Conservation (phyloP, 2,329 filamentous ascomycete genomes). For the Stagonosporopsis chrysanthemi region DNA sequence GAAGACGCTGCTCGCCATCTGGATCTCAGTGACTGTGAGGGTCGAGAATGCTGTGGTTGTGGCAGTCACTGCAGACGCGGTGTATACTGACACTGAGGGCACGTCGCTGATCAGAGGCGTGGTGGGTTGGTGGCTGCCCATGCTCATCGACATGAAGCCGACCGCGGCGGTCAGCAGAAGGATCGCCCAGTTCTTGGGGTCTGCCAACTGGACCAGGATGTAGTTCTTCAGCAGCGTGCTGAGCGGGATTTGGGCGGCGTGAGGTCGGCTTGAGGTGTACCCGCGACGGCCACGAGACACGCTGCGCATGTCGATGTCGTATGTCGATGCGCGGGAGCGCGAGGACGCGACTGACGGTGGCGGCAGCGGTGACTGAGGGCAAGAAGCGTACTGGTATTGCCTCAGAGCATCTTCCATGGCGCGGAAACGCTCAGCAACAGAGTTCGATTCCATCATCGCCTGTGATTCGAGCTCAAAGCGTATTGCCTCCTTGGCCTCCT, state of each 20-base stretch:
- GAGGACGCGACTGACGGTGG: slow-evolving; percentile 12
- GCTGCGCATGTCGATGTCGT: slow-evolving; percentile 17
- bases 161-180: slow-evolving; percentile 55
- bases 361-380: slow-evolving; percentile 19
- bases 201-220: slow-evolving; percentile 59
- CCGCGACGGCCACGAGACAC: slow-evolving; percentile 19
- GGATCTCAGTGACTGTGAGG: slow-evolving; percentile 37
- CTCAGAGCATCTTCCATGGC: slow-evolving; percentile 40
- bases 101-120: slow-evolving; percentile 16
- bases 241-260: slow-evolving; percentile 57
- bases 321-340: slow-evolving; percentile 5
- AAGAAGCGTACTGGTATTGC: slow-evolving; percentile 24
- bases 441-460: slow-evolving; percentile 36
- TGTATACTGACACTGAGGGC: slow-evolving; percentile 10
- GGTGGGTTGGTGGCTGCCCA: slow-evolving; percentile 19
- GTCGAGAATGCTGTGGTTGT: slow-evolving; percentile 37
- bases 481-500: slow-evolving; percentile 44
- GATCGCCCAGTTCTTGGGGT: slow-evolving; percentile 62
- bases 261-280: slow-evolving; percentile 22
- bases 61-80: slow-evolving; percentile 19
- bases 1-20: slow-evolving; percentile 16
- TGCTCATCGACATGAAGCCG: slow-evolving; percentile 49
- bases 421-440: slow-evolving; percentile 41
- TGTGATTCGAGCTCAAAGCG: slow-evolving; percentile 43
- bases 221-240: slow-evolving; percentile 62